Evolutionary conservation across 2,329 filamentous ascomycete genomes (phyloP).

Genomic region (Fusarium mangiferae): DNA sequence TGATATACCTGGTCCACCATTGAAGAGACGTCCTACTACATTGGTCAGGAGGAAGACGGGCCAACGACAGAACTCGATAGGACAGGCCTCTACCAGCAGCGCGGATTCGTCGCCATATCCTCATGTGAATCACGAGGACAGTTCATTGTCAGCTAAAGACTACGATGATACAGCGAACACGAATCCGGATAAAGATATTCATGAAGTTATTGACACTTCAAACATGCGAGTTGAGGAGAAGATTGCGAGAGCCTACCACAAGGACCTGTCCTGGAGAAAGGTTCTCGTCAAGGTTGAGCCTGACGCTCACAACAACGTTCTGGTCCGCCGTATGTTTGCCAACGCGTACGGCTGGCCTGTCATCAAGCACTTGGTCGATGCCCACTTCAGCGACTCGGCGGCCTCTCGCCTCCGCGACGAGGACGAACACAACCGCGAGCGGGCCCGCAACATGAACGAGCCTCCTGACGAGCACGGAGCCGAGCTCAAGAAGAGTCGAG

Average conservation of each 20-base stretch:
- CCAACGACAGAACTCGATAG: constrained; percentile 36
- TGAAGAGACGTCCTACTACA: constrained; percentile 63
- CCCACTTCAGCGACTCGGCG: constrained; percentile 84
- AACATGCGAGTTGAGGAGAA: constrained; percentile 96
- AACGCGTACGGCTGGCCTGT: constrained; percentile 99
- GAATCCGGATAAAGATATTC: constrained; percentile 54
- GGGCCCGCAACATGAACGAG: constrained; percentile 69
- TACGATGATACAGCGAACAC: constrained; percentile 63
- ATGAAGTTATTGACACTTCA: constrained; percentile 63
- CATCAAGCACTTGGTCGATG: constrained; percentile 91
- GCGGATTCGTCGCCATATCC: constrained; percentile 50
- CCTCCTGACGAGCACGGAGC: constrained; percentile 71
- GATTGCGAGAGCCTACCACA: constrained; percentile 95
- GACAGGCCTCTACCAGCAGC: constrained; percentile 42
- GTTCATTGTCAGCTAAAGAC: constrained; percentile 57
- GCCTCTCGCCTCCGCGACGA: constrained; percentile 73
- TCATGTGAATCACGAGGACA: constrained; percentile 55
- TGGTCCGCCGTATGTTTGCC: constrained; percentile 94
- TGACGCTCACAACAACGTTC: constrained; percentile 98
- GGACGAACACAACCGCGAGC: constrained; percentile 72
- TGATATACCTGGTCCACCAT: constrained; percentile 86
- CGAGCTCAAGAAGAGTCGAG: constrained; percentile 63
- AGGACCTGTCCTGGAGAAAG: constrained; percentile 92
- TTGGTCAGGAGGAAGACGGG: constrained; percentile 49
- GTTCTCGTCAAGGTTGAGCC: constrained; percentile 95